These are phyloP conservation scores for Candida ponderosae DNA, from an alignment of 805 yeast species.

Conservation along the genomic window DNA sequence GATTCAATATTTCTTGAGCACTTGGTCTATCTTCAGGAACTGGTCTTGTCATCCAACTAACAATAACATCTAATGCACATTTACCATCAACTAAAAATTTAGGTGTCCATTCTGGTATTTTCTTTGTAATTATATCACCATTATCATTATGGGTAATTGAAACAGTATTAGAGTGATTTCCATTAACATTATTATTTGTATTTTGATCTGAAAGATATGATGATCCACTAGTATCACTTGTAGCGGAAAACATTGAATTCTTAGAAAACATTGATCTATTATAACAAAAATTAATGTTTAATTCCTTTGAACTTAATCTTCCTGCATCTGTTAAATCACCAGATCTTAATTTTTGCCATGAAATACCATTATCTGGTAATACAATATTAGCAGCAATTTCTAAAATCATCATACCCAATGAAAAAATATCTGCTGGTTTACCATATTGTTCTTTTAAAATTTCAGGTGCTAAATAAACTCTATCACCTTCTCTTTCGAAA, in stretches of 20 bases:
- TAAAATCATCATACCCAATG: conserved; percentile 87
- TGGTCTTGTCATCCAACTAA: conserved; percentile 86
- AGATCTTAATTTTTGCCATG: conserved; percentile 92
- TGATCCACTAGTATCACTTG: conserved; percentile 6
- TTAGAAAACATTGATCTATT: conserved; percentile 11
- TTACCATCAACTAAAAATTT: conserved; percentile 68
- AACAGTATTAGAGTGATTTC: conserved; percentile 7
- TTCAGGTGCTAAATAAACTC: conserved; percentile 97
- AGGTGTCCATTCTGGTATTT: conserved; percentile 83
- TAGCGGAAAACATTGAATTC: conserved; percentile 5
- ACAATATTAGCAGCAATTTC: conserved; percentile 95
- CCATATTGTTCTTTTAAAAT: conserved; percentile 80
- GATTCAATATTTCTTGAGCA: conserved; percentile 59
- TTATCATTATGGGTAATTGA: background rate
- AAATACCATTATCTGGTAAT: conserved; percentile 90
- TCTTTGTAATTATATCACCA: conserved; percentile 12
- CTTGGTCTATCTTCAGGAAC: conserved; percentile 76
- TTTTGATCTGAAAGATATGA: conserved; percentile 17
- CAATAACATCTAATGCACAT: conserved; percentile 68
- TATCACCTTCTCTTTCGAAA: conserved; percentile 92
- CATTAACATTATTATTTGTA: conserved; percentile 13
- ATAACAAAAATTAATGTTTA: conserved; percentile 23
- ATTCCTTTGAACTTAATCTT: conserved; percentile 64
- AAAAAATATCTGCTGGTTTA: conserved; percentile 89
- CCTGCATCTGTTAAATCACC: conserved; percentile 97